Evolutionary conservation across 2,329 filamentous ascomycete species (phyloP), one percentile per base, ranked within the genome.

Genomic region (Arthroderma sp.): DNA sequence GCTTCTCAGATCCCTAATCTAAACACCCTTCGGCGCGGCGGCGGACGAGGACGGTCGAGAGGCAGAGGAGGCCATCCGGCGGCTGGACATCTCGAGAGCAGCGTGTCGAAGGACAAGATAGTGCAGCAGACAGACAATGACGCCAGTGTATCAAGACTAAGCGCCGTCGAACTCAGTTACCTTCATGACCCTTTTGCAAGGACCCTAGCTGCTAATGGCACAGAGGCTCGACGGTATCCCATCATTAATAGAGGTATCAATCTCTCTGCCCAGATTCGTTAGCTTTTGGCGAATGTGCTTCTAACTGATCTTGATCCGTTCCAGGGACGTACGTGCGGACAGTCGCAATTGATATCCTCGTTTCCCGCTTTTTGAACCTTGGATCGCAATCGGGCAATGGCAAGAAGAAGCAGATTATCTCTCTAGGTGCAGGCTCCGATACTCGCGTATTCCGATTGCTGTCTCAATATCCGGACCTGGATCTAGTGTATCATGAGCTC

Each of bases 121-220:
- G 81, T 98, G 46, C 89, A 94, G 62, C 79, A 80, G 50, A 98
- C 91, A 3, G 91, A 98, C 64, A 80, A 81, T 49, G 91, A 98
- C 68, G 91, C 91, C 28, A 85, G 85, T 47, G 78, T 86, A 36
- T 94, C 87, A 29, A 78, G 91, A 32, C 69, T 94, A 63, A 96
- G 88, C 61, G 89, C 89, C 8, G 86, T 96, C 10, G 76, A 83
- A 46, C 61, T 86, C 42, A 87, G 86, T 30, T 96, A 96, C 60
- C 70, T 98, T 1, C 67, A 83, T 2, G 91, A 98, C 58, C 75
- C 75, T 0, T 96, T 83, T 65, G 86, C 87, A 2, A 67, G 67
- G 43, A 72, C 72, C 44, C 86, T 95, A 59, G 79, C 83, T 2
- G 68, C 74, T 45, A 58, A 53, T 5, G 57, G 53, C 3, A 50